Conservation (phyloP, 139 green algal species). For the Chlorokybus atmophyticus region DNA sequence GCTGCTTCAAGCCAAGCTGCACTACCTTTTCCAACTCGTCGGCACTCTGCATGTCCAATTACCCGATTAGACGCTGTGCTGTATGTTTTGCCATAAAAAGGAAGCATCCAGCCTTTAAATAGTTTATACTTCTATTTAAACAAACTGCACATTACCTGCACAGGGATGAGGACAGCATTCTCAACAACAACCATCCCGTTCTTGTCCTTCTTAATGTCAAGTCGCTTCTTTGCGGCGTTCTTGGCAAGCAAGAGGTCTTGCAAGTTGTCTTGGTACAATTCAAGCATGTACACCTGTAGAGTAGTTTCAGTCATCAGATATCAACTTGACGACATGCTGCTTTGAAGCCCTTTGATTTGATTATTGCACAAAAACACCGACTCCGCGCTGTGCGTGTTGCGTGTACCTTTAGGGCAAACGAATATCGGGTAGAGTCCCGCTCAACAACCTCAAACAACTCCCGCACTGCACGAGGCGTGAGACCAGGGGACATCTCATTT, state of each 20-base stretch:
- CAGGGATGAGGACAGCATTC: constrained; percentile 53
- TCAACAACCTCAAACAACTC: constrained; percentile 78
- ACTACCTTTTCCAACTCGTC: constrained; percentile 25
- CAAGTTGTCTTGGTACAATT: constrained; percentile 82
- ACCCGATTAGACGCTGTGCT: too few species aligned
- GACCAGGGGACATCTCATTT: constrained; percentile 41
- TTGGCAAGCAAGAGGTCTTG: constrained; percentile 65
- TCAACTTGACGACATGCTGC: background rate
- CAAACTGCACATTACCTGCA: too few species aligned
- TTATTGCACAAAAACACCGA: background rate
- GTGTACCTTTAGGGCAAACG: constrained; percentile 52
- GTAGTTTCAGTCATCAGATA: background rate
- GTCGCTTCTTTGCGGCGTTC: constrained; percentile 6
- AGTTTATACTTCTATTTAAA: too few species aligned
- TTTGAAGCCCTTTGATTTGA: background rate
- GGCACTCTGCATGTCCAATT: constrained; percentile 13
- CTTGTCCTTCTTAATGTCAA: constrained; percentile 97
- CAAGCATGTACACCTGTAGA: constrained; percentile 72
- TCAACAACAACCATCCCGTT: constrained; percentile 85
- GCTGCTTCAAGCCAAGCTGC: constrained; percentile 16
- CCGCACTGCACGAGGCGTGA: constrained; percentile 58
- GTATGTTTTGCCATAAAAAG: too few species aligned
- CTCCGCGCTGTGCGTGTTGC: constrained; percentile 6
- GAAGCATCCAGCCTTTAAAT: too few species aligned
- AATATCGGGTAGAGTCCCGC: constrained; percentile 55